Evolutionary conservation across 768 basidiomycete genomes (phyloP).

Genomic region (Xerocomellus chrysenteron): DNA sequence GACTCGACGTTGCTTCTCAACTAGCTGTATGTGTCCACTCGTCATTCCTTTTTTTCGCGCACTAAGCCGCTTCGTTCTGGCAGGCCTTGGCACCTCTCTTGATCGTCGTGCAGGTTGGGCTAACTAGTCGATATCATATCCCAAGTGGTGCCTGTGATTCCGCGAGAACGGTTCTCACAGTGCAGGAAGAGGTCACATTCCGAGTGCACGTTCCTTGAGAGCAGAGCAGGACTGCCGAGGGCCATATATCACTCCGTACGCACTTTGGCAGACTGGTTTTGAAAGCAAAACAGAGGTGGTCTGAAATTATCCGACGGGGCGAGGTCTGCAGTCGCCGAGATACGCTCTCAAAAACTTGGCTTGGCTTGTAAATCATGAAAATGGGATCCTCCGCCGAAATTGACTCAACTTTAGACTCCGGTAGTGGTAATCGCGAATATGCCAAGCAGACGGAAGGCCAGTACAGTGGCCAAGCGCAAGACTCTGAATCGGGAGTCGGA

Average conservation of each 20-base stretch:
- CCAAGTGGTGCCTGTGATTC: not conserved
- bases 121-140: not conserved
- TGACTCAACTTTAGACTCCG: not conserved
- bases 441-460: not conserved
- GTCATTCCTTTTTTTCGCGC: too few species aligned
- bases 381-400: not conserved
- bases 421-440: not conserved
- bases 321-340: not conserved
- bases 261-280: not conserved
- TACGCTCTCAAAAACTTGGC: not conserved
- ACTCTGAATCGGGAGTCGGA: not conserved
- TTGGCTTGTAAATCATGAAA: not conserved
- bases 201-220: not conserved
- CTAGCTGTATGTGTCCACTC: not conserved
- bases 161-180: not conserved
- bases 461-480: not conserved
- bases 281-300: slow-evolving; percentile 7
- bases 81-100: not conserved
- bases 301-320: not conserved
- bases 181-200: not conserved
- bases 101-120: not conserved
- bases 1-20: not conserved
- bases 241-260: too few species aligned
- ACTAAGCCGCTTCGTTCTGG: not conserved
- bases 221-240: too few species aligned